A percentile compares a stretch with the other conserved stretches of the same genome.
Evolutionary conservation across 2,329 filamentous ascomycete genomes (phyloP).

Genomic region (Fusarium anguioides): DNA sequence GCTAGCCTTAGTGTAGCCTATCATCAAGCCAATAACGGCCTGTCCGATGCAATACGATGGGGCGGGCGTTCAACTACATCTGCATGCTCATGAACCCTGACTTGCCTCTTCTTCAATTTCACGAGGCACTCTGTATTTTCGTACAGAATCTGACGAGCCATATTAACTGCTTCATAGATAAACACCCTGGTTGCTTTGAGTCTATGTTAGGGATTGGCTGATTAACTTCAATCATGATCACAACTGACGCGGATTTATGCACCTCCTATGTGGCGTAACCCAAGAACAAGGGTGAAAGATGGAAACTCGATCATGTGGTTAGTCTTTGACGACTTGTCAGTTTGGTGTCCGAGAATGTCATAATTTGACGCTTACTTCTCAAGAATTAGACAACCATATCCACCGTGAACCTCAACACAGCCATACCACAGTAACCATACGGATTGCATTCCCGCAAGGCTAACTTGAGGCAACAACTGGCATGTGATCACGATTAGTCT

Average conservation of each 20-base stretch:
- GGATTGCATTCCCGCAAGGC: not conserved
- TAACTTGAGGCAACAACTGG: slow-evolving; percentile 5
- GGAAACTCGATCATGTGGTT: not conserved
- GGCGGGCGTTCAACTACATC: slow-evolving; percentile 13
- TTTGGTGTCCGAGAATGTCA: slow-evolving; percentile 14
- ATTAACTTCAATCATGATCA: not conserved
- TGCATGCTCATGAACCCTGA: not conserved
- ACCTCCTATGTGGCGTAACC: slow-evolving; percentile 12
- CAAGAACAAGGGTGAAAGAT: slow-evolving; percentile 4
- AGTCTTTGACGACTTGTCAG: not conserved
- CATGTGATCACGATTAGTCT: slow-evolving; percentile 6
- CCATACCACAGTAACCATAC: slow-evolving; percentile 11
- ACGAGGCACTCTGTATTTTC: slow-evolving; percentile 8
- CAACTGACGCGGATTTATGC: slow-evolving; percentile 13
- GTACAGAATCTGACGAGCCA: not conserved
- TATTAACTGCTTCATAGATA: slow-evolving; percentile 6
- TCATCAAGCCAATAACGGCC: slow-evolving; percentile 33
- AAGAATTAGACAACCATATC: slow-evolving; percentile 15
- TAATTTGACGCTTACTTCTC: slow-evolving; percentile 8
- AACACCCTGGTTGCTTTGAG: not conserved
- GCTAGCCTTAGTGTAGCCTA: slow-evolving; percentile 39
- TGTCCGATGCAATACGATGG: slow-evolving; percentile 13
- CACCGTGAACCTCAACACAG: slow-evolving; percentile 21
- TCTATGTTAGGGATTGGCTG: slow-evolving; percentile 3
- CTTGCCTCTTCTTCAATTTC: slow-evolving; percentile 15